Conservation (phyloP, 306 rosid species). For the Carpinus fangiana region DNA sequence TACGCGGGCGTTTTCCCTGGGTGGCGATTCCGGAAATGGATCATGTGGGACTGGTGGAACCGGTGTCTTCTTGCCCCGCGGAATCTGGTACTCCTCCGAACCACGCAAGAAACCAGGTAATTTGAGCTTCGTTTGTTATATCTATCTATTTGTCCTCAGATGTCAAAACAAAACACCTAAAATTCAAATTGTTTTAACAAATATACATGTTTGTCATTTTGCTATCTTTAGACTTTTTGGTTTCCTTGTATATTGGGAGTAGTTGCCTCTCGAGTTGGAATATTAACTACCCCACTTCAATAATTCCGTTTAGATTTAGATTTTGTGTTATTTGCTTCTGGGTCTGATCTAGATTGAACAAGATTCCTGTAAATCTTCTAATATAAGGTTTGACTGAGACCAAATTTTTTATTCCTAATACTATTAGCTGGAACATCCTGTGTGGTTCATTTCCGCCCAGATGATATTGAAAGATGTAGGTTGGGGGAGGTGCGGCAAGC, state of each 20-base stretch:
- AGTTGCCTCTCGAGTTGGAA: slow-evolving; percentile 32
- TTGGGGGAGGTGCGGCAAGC: no score
- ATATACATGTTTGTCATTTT: not conserved
- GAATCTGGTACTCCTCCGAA: slow-evolving; percentile 27
- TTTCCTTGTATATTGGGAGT: slow-evolving; percentile 20
- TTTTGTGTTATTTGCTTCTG: slow-evolving; percentile 8
- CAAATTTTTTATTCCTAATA: not conserved
- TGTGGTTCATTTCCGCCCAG: not conserved
- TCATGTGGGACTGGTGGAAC: slow-evolving; percentile 88
- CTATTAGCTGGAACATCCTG: slow-evolving; percentile 16
- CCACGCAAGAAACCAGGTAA: slow-evolving; percentile 45
- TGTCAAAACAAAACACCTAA: no score
- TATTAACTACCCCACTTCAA: slow-evolving; percentile 22
- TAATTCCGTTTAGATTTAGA: not conserved
- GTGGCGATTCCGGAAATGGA: slow-evolving; percentile 36
- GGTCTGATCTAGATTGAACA: slow-evolving; percentile 5
- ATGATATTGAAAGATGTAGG: not conserved
- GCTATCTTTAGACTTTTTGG: not conserved
- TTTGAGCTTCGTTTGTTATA: not conserved
- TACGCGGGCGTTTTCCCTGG: slow-evolving; percentile 41
- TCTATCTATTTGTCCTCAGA: no score
- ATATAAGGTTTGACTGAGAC: not conserved
- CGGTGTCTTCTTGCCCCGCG: slow-evolving; percentile 73
- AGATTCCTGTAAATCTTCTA: slow-evolving; percentile 10
- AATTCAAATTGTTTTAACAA: no score